These are phyloP conservation scores for Talaromyces liani DNA, from an alignment of 495 filamentous ascomycete species.

Conservation along the genomic window DNA sequence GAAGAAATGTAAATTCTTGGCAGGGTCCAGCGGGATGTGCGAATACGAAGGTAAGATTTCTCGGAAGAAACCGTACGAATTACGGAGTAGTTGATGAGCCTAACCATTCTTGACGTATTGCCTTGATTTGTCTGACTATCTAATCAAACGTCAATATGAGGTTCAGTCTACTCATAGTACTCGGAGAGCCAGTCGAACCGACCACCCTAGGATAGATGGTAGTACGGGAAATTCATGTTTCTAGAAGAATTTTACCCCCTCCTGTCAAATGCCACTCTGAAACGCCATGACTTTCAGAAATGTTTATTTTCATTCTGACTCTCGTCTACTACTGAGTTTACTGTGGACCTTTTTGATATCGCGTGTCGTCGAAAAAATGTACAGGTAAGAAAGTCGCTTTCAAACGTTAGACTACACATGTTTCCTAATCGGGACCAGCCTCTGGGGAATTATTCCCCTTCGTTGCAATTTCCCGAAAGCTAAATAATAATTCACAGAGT, in stretches of 20 bases:
- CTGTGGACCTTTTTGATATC: background rate
- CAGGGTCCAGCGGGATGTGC: background rate
- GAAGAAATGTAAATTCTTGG: background rate
- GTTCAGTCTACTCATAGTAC: background rate
- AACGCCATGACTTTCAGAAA: background rate
- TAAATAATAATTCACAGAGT: background rate
- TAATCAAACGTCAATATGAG: background rate
- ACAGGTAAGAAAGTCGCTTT: background rate
- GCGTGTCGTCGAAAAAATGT: background rate
- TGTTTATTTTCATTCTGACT: background rate
- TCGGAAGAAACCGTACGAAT: background rate
- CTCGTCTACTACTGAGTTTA: background rate
- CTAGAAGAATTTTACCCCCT: background rate
- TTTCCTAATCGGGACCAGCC: background rate
- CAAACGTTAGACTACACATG: background rate
- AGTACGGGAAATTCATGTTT: background rate
- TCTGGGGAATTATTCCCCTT: conserved; percentile 5
- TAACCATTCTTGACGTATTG: background rate
- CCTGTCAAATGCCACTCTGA: background rate
- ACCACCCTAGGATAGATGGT: background rate
- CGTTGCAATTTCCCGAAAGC: background rate
- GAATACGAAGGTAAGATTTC: background rate
- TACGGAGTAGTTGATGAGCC: background rate
- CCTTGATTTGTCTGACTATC: background rate
- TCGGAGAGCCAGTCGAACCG: background rate